Conservation (phyloP, 257 asterid genomes). For the Przewalskia tangutica region DNA sequence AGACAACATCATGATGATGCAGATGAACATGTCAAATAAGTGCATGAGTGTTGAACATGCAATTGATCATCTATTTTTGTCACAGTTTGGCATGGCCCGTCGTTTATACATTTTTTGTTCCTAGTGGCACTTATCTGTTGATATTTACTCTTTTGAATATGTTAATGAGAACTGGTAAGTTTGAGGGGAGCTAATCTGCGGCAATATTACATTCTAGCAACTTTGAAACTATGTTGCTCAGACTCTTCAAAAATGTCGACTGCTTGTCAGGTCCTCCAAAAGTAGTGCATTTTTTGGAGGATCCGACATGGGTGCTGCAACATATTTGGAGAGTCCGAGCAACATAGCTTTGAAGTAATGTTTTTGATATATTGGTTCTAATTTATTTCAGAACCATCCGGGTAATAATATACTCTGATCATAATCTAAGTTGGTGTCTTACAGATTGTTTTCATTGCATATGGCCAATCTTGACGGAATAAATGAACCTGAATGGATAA, state of each 20-base stretch:
- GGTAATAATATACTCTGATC: background rate
- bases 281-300: no score
- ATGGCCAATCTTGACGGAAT: slow-evolving; percentile 41
- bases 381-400: background rate
- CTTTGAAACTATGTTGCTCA: background rate
- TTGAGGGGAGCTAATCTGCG: background rate
- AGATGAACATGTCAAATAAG: background rate
- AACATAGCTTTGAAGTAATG: background rate
- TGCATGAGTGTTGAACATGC: background rate
- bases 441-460: slow-evolving; percentile 10
- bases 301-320: no score
- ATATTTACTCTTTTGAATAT: background rate
- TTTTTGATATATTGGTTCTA: background rate
- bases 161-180: background rate
- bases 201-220: background rate
- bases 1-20: background rate
- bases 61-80: background rate
- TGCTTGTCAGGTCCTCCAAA: no score
- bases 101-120: background rate
- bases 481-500: slow-evolving; percentile 48
- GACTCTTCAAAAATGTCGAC: no score
- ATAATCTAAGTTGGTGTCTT: background rate
- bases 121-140: background rate
- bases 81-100: background rate
- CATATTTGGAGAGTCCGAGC: no score